Base-by-base conservation (phyloP, 148 eudicot species). In the Diospyros lotus region DNA sequence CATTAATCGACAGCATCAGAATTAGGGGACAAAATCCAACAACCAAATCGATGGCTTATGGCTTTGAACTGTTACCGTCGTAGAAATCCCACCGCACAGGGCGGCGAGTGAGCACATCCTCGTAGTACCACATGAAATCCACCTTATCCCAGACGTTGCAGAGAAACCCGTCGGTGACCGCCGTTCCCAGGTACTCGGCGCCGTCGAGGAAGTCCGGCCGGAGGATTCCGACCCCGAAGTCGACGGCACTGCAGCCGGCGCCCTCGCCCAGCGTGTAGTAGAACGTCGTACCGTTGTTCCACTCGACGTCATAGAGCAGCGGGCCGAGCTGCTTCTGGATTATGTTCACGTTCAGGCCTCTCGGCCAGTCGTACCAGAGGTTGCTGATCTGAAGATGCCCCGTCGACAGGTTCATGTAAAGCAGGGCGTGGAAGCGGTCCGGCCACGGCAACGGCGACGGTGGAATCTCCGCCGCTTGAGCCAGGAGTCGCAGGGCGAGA, bases 81-180 rank as follows among this genome's bases (percentile, higher is more conserved):
- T 76, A 85, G 73, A 83, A 85, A 66, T 80, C 73, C 89, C 89
- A 83, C 38, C 72, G 74, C 44, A 86, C 86, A 43, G 89, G 89
- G 13, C 76, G 61, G 54, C 81, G 81, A 2, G 84, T 78, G 42
- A 58, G 56, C 2, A 86, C 86, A 75, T 86, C 84, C 72, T 86
- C 89, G 28, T 86, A 86, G 58, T 86, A 86, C 83, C 81, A 76
- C 3, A 86, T 86, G 66, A 83, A 83, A 59, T 81, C 84, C 9
- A 79, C 81, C 71, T 86, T 86, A 60, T 81, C 83, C 86, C 86
- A 86, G 28, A 79, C 84, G 73, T 86, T 79, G n/a, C 89, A 86
- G 6, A 83, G 73, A 66, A 86, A 80, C 15, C 89, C 89, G 72
- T 86, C 89, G 1, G 71, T 79, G 9, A 48, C 50, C 11, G 6